Conservation (phyloP, 768 basidiomycete species). For the Trametes cinnabarina region DNA sequence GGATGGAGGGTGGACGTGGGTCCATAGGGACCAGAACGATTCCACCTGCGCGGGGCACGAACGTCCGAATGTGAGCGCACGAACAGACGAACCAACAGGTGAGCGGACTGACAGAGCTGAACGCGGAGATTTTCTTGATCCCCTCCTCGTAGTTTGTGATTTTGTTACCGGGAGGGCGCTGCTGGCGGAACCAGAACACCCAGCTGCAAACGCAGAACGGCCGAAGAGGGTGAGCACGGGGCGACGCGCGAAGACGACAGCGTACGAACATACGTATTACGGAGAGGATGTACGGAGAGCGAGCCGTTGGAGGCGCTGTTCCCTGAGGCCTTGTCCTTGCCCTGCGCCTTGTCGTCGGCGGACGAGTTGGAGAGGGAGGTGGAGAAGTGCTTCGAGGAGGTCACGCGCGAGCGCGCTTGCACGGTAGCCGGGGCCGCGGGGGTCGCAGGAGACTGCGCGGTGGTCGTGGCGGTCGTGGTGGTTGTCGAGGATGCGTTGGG, state of each 20-base stretch:
- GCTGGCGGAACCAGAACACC: conserved; percentile 92
- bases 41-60: conserved; percentile 58
- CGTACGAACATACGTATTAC: conserved; percentile 85
- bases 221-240: conserved; percentile 19
- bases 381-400: conserved; percentile 76
- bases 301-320: conserved; percentile 37
- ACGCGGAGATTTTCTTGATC: conserved; percentile 88
- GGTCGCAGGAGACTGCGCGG: conserved; percentile 29
- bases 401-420: conserved; percentile 44
- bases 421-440: conserved; percentile 25
- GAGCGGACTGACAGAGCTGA: conserved; percentile 71
- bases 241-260: conserved; percentile 21
- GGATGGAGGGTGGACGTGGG: conserved; percentile 86
- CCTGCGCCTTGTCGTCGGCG: conserved; percentile 41
- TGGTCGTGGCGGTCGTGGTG: conserved; percentile 16
- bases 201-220: conserved; percentile 48
- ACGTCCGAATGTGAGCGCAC: not conserved
- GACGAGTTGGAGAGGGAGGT: conserved; percentile 47
- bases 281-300: conserved; percentile 63
- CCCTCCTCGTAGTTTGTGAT: conserved; percentile 91
- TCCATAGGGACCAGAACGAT: conserved; percentile 94
- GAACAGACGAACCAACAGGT: not conserved
- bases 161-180: conserved; percentile 87
- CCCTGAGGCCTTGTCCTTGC: conserved; percentile 42
- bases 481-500: conserved; percentile 20